Conservation (phyloP, 1,284 basidiomycete species). For the Coniophora puteana region DNA sequence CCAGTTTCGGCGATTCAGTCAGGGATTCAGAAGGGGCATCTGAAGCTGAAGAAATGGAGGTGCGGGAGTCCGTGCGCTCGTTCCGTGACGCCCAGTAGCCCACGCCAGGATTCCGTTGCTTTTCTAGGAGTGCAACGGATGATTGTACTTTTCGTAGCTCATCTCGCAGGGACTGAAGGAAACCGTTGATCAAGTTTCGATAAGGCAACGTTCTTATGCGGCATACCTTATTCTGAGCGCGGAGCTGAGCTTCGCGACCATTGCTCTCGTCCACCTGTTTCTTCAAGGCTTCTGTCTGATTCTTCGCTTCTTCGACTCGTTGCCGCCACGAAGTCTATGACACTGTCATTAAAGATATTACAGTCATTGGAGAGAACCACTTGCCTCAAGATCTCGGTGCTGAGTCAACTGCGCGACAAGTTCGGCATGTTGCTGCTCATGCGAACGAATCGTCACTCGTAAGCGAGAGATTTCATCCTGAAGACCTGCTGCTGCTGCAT, state of each 20-base stretch:
- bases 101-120: slow-evolving; percentile 87
- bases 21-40: slow-evolving; percentile 41
- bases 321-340: slow-evolving; percentile 42
- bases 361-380: slow-evolving; percentile 10
- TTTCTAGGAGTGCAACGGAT: slow-evolving; percentile 84
- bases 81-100: slow-evolving; percentile 78
- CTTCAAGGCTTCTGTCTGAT: slow-evolving; percentile 46
- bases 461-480: slow-evolving; percentile 53
- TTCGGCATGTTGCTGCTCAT: slow-evolving; percentile 44
- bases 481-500: slow-evolving; percentile 50
- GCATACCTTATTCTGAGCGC: slow-evolving; percentile 70
- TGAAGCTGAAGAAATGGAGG: slow-evolving; percentile 42
- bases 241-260: slow-evolving; percentile 61
- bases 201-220: slow-evolving; percentile 1
- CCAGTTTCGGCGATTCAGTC: slow-evolving; percentile 32
- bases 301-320: slow-evolving; percentile 41
- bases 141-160: slow-evolving; percentile 92
- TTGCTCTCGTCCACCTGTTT: slow-evolving; percentile 62
- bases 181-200: slow-evolving; percentile 6
- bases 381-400: slow-evolving; percentile 57
- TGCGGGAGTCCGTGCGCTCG: slow-evolving; percentile 39
- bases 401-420: slow-evolving; percentile 48
- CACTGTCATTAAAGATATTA: not conserved
- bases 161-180: slow-evolving; percentile 73
- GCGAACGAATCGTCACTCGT: slow-evolving; percentile 44